Base-by-base conservation (phyloP, 1,284 basidiomycete species). In the Cystobasidiaceae sp. region DNA sequence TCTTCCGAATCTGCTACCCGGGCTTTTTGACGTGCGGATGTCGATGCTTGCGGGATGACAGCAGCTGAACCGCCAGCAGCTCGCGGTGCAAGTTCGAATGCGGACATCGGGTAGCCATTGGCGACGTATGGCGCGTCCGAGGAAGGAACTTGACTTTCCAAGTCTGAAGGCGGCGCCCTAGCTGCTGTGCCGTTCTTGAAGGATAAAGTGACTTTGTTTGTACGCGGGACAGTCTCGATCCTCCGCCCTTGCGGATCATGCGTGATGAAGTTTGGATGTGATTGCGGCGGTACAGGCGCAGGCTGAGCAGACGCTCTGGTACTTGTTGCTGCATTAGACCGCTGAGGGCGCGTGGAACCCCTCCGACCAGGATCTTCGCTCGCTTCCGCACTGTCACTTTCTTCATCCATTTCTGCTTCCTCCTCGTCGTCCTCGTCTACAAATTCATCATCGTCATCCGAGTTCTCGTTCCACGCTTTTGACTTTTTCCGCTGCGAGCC, bases 381-480 rank as follows among this genome's bases (percentile, higher is more conserved):
- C 23, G 19, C 46, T 39, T 52, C 59, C 11, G 25, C 46, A 44
- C 28, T 61, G n/a, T 8, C 54, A 13, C 43, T 50, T 11, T 59
- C 57, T 48, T 28, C 57, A 2, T 33, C 57, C 8, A 28, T 15
- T n/a, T 49, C 41, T 9, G 28, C 44, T 5, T 60, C 58, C n/a
- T 60, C 58, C 3, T 50, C 46, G 9, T 50, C 58, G 15, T 62
- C 60, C 27, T 62, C 49, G 15, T 44, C 60, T 21, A 52, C 50
- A n/a, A 27, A 39, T 21, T 33, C 25, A 7, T 45, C 54, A 15
- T 57, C 54, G 15, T 54, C 51, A 2, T 33, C 32, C 34, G 7
- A 27, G 9, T 34, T n/a, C n/a, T 34, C 27, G 51, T 33, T 17
- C 17, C 23, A n/a, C 15, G 11, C 50, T 3, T 52, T 28, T 33